Conservation (phyloP, 345 rosid genomes). For the Erodium maritimum region DNA sequence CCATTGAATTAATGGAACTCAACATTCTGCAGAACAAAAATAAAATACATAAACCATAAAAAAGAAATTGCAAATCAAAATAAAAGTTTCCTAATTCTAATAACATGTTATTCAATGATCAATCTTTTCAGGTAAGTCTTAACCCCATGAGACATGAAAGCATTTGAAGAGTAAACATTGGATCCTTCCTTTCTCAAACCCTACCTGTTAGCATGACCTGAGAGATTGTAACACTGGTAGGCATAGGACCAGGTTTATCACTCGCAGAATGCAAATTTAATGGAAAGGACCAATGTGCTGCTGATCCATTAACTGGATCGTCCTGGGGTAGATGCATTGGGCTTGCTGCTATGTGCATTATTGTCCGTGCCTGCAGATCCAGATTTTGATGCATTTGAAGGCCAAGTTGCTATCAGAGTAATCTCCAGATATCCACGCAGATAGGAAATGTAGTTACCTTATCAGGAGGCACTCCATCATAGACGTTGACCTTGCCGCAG, state of each 20-base stretch:
- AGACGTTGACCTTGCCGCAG: constrained; percentile 83
- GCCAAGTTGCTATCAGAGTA: constrained; percentile 25
- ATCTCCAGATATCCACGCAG: constrained; percentile 26
- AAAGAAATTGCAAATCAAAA: background rate
- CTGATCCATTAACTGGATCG: constrained; percentile 25
- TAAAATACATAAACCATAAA: too few species aligned
- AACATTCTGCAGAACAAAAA: background rate
- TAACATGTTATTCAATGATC: background rate
- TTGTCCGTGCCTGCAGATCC: constrained; percentile 67
- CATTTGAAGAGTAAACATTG: background rate
- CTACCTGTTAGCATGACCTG: constrained; percentile 46
- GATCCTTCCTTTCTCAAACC: constrained; percentile 15
- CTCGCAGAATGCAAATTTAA: constrained; percentile 22
- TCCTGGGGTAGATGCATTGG: constrained; percentile 44
- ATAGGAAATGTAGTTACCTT: constrained; percentile 51
- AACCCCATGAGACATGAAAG: background rate
- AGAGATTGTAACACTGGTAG: constrained; percentile 27
- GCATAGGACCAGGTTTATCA: constrained; percentile 20
- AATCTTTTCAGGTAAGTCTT: background rate
- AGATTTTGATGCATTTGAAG: constrained; percentile 26
- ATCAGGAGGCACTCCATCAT: constrained; percentile 66
- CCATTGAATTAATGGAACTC: background rate
- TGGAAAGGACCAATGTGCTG: constrained; percentile 25
- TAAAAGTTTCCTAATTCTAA: background rate
- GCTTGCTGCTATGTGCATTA: constrained; percentile 75